Base-by-base conservation (phyloP, 352 stramenopile genomes). In the Pythium oligandrum region DNA sequence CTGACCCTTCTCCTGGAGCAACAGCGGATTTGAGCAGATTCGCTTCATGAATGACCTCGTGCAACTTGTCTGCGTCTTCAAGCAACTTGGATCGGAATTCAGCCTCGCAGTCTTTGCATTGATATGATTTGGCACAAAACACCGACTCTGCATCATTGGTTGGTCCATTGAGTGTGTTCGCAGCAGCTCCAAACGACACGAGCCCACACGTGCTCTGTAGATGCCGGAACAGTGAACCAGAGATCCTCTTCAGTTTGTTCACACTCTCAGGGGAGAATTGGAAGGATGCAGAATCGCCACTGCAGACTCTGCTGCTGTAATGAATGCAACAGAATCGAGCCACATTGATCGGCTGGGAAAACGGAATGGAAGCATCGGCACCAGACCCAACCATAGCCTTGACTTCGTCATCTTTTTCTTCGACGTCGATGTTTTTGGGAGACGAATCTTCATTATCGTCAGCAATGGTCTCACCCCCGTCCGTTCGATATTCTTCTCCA, bases 221-320 rank as follows among this genome's bases (percentile, higher is more conserved):
- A 44, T 79, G 70, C 11, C 65, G 33, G 53, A 75, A 87, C 7
- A 89, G 47, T 8, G 61, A 63, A 3, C 53, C 68, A 38, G 73
- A 90, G 39, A 89, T 68, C 12, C 78, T 72, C 54, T 91, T 91
- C 31, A 91, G 44, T 34, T 72, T 79, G 4, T 50, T 53, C 1
- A 71, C 64, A 48, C 64, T 79, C 2, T 85, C 75, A 6, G 81
- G 81, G 5, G 70, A 66, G 37, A 91, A 89, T 26, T 26, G 17
- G 17, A 26, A 26, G 17, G 17, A 0, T 63, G 52, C 34, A 51
- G 48, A n/a, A 53, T 49, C 9, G n/a, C 37, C 12, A 33, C 48
- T 30, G 35, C 48, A 46, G 33, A 12, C 52, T 11, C 31, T 44
- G 10, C 53, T 75, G 17, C 17, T 26, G 17, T 26, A 26, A 51